Percentiles rank a stretch among this genome's conserved stretches.
These are phyloP conservation scores for Floccularia luteovirens DNA, from an alignment of 768 basidiomycete species.

Conservation along the genomic window DNA sequence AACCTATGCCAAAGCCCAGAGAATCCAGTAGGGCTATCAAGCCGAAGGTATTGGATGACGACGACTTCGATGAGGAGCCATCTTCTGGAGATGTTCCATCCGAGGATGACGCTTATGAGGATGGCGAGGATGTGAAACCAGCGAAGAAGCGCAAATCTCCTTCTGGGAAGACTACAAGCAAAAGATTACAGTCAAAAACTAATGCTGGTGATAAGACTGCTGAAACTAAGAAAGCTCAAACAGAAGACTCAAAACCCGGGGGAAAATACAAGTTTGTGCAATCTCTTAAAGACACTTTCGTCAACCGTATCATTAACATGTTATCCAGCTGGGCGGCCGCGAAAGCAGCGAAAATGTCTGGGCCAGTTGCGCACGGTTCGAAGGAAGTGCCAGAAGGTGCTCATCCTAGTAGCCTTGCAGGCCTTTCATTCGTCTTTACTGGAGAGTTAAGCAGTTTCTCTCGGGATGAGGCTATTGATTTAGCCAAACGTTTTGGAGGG, in stretches of 20 bases:
- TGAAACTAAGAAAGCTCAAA: not conserved
- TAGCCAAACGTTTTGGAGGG: conserved; percentile 94
- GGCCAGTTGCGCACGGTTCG: conserved; percentile 56
- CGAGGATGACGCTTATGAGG: conserved; percentile 1
- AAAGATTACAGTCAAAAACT: conserved; percentile 4
- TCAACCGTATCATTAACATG: not conserved
- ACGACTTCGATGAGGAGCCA: conserved; percentile 7
- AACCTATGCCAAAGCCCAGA: conserved; percentile 12
- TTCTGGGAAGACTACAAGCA: conserved; percentile 2
- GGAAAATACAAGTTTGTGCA: not conserved
- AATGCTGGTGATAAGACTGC: conserved; percentile 1
- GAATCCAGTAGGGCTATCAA: conserved; percentile 14
- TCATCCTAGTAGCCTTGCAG: conserved; percentile 70
- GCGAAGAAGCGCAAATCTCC: not conserved
- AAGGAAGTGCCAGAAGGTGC: conserved; percentile 69
- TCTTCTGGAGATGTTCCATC: not conserved
- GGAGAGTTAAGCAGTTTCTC: conserved; percentile 86
- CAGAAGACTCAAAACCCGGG: not conserved
- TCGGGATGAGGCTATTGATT: conserved; percentile 78
- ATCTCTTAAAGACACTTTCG: not conserved
- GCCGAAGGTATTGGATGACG: conserved; percentile 6
- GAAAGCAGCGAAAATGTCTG: conserved; percentile 54
- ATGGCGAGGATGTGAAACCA: conserved; percentile 3
- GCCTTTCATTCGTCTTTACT: conserved; percentile 91
- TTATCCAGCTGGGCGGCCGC: conserved; percentile 32